Evolutionary conservation across 192 early-diverging fungal genomes (phyloP), one percentile per base, ranked within the genome.

Genomic region (Linnemannia exigua): DNA sequence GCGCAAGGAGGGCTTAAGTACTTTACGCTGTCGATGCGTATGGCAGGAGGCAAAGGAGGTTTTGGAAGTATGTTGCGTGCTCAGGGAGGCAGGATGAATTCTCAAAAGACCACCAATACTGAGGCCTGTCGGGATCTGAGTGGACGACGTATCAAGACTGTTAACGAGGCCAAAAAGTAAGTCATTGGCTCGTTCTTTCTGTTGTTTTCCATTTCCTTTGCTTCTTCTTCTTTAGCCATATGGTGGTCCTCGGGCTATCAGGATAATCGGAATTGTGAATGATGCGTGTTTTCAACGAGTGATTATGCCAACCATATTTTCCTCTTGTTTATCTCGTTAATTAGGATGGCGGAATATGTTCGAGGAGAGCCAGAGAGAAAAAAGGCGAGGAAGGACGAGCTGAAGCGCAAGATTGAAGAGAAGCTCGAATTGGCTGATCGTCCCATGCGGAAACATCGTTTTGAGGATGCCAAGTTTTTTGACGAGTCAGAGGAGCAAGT

Each of bases 11-110:
- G 5, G 70, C 54, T 86, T 22, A 70, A 70, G 8, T 86, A 50
- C 37, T 80, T 95, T 54, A 88, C 81, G 37, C 70, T 96, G 33
- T 87, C 88, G 19, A 70, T 94, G 58, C 87, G 91, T 0, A 66
- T 97, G 22, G 75, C 87, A 6, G 97, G 97, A 36, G 97, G 97
- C n/a, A 98, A 98, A 75, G 99, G 99, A 51, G 99, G 99, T 25
- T 99, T 99, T 87, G 99, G 99, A 20, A 95, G 93, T 77, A 96
- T 96, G 91, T 88, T 99, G 79, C 93, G 97, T 79, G 96, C 97
- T 0, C 97, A 98, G 83, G 98, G 98, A 76, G 97, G 93, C 61
- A 92, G 94, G 47, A 98, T 96, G 96, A 90, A 94, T 41, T 91
- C 95, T 25, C 93, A 97, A 74, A 98, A 97, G 80, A 95, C 84